phyloP scores from a whole-genome alignment of 306 rosid species.

The Corylus americana region DNA sequence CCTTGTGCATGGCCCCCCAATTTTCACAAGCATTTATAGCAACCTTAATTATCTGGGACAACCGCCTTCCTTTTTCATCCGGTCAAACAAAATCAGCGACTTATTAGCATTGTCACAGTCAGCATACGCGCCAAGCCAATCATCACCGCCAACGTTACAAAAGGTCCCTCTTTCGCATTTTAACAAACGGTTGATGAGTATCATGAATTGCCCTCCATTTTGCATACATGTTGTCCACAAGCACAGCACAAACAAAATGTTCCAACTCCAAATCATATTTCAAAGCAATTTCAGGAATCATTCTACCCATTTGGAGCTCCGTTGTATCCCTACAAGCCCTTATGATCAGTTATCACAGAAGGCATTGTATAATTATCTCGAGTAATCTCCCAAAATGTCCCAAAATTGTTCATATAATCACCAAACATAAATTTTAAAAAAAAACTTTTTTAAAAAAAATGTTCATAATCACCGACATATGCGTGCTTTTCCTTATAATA shows the following conservation, averaged over 20 bases:
- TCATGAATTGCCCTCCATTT: constrained; percentile 55
- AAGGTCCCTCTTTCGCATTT: constrained; percentile 58
- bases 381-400: constrained; percentile 64
- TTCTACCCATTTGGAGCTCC: constrained; percentile 53
- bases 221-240: constrained; percentile 65
- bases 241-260: constrained; percentile 57
- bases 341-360: constrained; percentile 28
- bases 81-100: constrained; percentile 66
- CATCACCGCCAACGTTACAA: constrained; percentile 73
- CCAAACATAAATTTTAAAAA: constrained; percentile 18
- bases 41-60: constrained; percentile 55
- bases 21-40: constrained; percentile 69
- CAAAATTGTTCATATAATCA: constrained; percentile 50
- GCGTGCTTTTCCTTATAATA: too few species aligned
- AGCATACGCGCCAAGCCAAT: constrained; percentile 49
- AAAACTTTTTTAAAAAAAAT: too few species aligned
- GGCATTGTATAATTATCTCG: constrained; percentile 67
- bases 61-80: constrained; percentile 63
- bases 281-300: constrained; percentile 47
- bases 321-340: constrained; percentile 56
- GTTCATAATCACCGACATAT: too few species aligned
- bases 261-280: constrained; percentile 57
- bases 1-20: constrained; percentile 70
- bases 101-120: constrained; percentile 50
- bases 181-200: constrained; percentile 52